Evolutionary conservation across 106 monocot species (phyloP), one percentile per base, ranked within the genome.

Genomic region (Dioscorea zingiberensis): DNA sequence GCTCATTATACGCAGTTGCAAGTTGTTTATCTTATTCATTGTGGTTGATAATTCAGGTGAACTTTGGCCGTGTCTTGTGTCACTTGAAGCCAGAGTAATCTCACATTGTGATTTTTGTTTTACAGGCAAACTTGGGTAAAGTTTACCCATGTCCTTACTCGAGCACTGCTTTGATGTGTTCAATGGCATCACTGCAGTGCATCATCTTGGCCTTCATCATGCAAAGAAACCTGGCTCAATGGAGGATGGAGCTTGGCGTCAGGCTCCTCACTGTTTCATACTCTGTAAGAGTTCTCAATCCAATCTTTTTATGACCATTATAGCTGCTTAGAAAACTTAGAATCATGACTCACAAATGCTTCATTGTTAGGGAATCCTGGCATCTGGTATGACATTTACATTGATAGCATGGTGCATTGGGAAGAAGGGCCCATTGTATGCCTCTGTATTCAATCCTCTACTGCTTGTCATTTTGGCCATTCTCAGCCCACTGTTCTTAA

Each of bases 1-100:
- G 77, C 2, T 57, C 77, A 45, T 60, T 77, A 7, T 57, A 69
- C 4, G 72, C 54, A 2, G 7, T 77, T 48, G 63, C 28, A 21
- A 73, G 77, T 60, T 72, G 73, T 46, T 69, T 82, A n/a, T 64
- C 29, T 27, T 69, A 68, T 49, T 55, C 72, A 44, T 22, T 59
- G 18, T 82, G 76, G 76, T 58, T 82, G 24, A 73, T 76, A 18
- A 64, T 72, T 69, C 81, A 82, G 81, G 81, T 81, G 58, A 70
- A 16, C 56, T 44, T 65, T 60, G 4, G 2, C 18, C 3, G 28
- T 48, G 1, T 8, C 7, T 45, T 16, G 56, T 28, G 7, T 38
- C 21, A 47, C 38, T 56, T 15, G 13, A 23, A 12, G 21, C 15
- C 21, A 10, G 23, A 18, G 26, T 56, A 17, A 2, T 3, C 22